phyloP scores from a whole-genome alignment of 148 eudicot genomes.

The Dysphania ambrosioides region DNA sequence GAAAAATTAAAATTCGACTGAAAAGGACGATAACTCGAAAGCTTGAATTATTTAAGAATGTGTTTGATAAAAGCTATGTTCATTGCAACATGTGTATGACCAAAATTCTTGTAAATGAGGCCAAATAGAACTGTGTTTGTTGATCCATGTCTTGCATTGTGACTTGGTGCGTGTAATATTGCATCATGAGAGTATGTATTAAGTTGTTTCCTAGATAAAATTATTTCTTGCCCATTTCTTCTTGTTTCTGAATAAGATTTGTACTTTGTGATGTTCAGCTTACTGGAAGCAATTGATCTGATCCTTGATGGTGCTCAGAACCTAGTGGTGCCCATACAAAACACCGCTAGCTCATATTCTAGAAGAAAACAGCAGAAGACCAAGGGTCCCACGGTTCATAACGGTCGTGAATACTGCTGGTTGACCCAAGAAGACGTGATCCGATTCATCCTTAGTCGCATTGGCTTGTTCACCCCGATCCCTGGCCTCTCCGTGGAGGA shows the following conservation, averaged over 20 bases:
- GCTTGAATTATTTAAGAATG: neutral
- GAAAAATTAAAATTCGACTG: too few relatives aligned
- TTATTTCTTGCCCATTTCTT: neutral
- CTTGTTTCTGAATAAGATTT: slow-evolving; percentile 2
- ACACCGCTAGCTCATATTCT: slow-evolving; percentile 17
- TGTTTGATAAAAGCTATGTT: neutral
- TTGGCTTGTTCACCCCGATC: slow-evolving; percentile 64
- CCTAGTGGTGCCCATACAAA: slow-evolving; percentile 67
- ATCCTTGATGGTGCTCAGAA: slow-evolving; percentile 75
- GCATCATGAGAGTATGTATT: neutral
- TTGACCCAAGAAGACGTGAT: slow-evolving; percentile 80
- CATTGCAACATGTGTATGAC: neutral
- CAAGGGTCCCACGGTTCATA: slow-evolving; percentile 32
- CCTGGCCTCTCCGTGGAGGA: slow-evolving; percentile 46
- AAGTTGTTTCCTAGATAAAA: slow-evolving; percentile 7
- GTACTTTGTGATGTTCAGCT: slow-evolving; percentile 38
- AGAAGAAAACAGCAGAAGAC: slow-evolving; percentile 37
- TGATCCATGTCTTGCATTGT: neutral
- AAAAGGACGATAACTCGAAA: too few relatives aligned
- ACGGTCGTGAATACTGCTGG: slow-evolving; percentile 73
- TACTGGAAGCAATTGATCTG: slow-evolving; percentile 69
- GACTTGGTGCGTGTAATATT: neutral
- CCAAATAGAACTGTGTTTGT: neutral
- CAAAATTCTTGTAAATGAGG: neutral
- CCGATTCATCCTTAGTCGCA: slow-evolving; percentile 58